Conservation (phyloP, 345 rosid genomes). For the Iberis pinnata region DNA sequence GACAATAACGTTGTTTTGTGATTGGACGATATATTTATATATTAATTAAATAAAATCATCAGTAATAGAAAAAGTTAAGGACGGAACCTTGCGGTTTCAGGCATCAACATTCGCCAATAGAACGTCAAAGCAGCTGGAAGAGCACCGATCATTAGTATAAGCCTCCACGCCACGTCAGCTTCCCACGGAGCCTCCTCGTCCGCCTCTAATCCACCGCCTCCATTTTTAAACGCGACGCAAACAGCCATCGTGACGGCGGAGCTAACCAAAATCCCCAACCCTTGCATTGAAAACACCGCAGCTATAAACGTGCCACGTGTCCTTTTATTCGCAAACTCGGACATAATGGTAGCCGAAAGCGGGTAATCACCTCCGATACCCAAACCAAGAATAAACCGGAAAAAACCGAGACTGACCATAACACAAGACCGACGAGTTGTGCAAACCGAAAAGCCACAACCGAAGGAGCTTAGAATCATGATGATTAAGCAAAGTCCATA, state of each 20-base stretch:
- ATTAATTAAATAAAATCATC: too few species aligned
- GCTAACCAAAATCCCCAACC: slow-evolving; percentile 56
- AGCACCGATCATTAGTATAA: slow-evolving; percentile 67
- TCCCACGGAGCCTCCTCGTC: slow-evolving; percentile 29
- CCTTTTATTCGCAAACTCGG: slow-evolving; percentile 69
- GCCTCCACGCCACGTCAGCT: slow-evolving; percentile 64
- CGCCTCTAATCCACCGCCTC: too few species aligned
- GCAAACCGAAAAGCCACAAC: slow-evolving; percentile 60
- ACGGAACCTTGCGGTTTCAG: slow-evolving; percentile 70
- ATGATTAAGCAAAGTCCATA: slow-evolving; percentile 50
- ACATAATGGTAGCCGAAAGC: slow-evolving; percentile 72
- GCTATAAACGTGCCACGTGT: slow-evolving; percentile 70
- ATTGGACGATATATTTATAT: too few species aligned
- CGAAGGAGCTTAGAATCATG: slow-evolving; percentile 55
- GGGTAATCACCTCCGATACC: slow-evolving; percentile 85
- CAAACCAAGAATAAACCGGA: slow-evolving; percentile 55
- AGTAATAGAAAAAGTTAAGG: too few species aligned
- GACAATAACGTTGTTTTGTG: background rate
- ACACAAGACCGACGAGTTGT: slow-evolving; percentile 43
- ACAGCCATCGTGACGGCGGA: slow-evolving; percentile 47
- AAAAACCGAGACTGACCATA: slow-evolving; percentile 47
- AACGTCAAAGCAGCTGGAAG: slow-evolving; percentile 71
- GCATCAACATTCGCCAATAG: slow-evolving; percentile 82
- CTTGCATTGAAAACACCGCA: slow-evolving; percentile 72
- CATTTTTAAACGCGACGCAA: slow-evolving; percentile 29